These are phyloP conservation scores for Monosporascus sp. DNA, from an alignment of 2,329 filamentous ascomycete species.

Conservation along the genomic window DNA sequence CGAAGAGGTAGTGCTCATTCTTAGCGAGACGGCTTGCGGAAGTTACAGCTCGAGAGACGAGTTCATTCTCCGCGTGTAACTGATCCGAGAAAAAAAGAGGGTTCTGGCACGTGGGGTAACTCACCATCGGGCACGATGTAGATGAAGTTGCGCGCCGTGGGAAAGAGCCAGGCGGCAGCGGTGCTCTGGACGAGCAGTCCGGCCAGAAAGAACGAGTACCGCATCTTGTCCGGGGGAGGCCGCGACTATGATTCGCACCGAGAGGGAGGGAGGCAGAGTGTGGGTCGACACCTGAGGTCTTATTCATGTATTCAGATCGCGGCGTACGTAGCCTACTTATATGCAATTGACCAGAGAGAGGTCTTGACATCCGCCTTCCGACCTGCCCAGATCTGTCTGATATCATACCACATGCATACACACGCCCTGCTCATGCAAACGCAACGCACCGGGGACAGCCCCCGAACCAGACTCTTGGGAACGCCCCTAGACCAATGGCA, in stretches of 20 bases:
- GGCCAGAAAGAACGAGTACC: not conserved
- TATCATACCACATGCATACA: too few relatives aligned
- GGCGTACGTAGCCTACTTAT: not conserved
- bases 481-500: not conserved
- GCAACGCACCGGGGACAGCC: not conserved
- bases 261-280: too few relatives aligned
- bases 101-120: not conserved
- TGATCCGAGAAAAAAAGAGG: too few relatives aligned
- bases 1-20: too few relatives aligned
- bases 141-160: constrained; percentile 21
- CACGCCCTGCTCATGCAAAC: not conserved
- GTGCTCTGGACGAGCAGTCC: not conserved
- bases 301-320: not conserved
- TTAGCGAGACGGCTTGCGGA: too few relatives aligned
- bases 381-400: too few relatives aligned
- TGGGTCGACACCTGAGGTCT: too few relatives aligned
- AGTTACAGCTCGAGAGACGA: too few relatives aligned
- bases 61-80: too few relatives aligned
- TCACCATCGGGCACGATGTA: constrained; percentile 26
- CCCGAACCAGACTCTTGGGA: not conserved
- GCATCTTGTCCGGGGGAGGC: not conserved
- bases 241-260: too few relatives aligned
- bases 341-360: not conserved
- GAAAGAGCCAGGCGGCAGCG: not conserved
- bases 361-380: too few relatives aligned